Conservation (phyloP, 164 flowering plant species). For the Macadamia integrifolia region DNA sequence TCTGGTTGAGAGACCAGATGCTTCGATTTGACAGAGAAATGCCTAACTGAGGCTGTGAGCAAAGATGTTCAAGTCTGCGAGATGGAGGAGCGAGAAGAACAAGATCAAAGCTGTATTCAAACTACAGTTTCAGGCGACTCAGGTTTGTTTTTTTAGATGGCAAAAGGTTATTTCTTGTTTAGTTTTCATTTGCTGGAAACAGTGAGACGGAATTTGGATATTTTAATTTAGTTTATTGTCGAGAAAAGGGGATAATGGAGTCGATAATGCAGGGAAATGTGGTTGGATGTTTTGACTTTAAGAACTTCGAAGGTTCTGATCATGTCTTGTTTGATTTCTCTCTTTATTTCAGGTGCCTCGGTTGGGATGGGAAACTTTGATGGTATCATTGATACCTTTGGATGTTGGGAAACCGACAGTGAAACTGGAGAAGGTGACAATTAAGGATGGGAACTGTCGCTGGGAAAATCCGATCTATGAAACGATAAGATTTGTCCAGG, state of each 20-base stretch:
- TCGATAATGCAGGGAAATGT: conserved; percentile 7
- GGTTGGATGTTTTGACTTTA: neutral
- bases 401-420: conserved; percentile 70
- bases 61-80: conserved; percentile 71
- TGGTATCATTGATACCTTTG: conserved; percentile 61
- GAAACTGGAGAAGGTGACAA: conserved; percentile 53
- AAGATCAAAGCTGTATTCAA: conserved; percentile 72
- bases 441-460: conserved; percentile 55
- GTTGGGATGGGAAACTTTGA: conserved; percentile 48
- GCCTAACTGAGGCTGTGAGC: conserved; percentile 17
- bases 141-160: conserved; percentile 35
- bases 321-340: conserved; percentile 3
- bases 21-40: conserved; percentile 5
- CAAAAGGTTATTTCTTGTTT: neutral
- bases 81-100: conserved; percentile 93
- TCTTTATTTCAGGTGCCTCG: conserved; percentile 3
- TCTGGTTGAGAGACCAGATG: neutral
- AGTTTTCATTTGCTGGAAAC: no score
- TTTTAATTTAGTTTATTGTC: no score
- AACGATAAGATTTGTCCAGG: conserved; percentile 60
- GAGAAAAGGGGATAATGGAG: conserved; percentile 5
- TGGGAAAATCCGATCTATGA: conserved; percentile 81
- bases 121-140: conserved; percentile 80
- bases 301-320: neutral
- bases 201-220: neutral